A percentile compares a stretch with the other conserved stretches of the same genome.
Evolutionary conservation across 1,284 basidiomycete species (phyloP).

Genomic region (Porogramme epimiltina): DNA sequence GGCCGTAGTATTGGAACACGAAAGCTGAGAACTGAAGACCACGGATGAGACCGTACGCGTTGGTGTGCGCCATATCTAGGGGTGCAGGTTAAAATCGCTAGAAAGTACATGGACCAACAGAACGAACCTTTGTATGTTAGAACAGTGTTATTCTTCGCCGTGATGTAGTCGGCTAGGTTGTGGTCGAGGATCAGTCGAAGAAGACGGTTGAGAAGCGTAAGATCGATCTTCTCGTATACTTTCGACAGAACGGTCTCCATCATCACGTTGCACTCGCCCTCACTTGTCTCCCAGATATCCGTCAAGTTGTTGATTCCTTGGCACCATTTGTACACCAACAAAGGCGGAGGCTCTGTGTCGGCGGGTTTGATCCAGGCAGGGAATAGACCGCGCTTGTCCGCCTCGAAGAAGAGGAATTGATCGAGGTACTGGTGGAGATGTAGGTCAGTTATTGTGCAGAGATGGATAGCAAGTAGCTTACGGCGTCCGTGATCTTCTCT

Average conservation of each 20-base stretch:
- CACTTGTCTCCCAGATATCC: slow-evolving; percentile 95
- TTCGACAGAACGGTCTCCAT: slow-evolving; percentile 97
- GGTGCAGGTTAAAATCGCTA: neutral
- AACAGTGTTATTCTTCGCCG: slow-evolving; percentile 95
- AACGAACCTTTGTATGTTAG: slow-evolving; percentile 86
- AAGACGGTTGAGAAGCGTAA: slow-evolving; percentile 91
- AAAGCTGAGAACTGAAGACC: slow-evolving; percentile 96
- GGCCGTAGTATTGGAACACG: slow-evolving; percentile 96
- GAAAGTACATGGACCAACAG: neutral
- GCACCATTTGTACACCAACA: slow-evolving; percentile 97
- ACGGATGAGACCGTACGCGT: slow-evolving; percentile 90
- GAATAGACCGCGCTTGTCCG: slow-evolving; percentile 97
- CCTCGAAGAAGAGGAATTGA: slow-evolving; percentile 88
- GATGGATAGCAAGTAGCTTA: slow-evolving; percentile 37
- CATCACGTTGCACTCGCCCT: slow-evolving; percentile 95
- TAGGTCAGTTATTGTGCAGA: neutral
- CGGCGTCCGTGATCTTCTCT: slow-evolving; percentile 97
- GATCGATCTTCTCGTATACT: slow-evolving; percentile 97
- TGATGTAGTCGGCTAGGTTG: slow-evolving; percentile 97
- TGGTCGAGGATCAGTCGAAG: slow-evolving; percentile 94
- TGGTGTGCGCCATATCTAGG: slow-evolving; percentile 88
- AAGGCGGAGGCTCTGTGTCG: slow-evolving; percentile 93
- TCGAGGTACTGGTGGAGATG: slow-evolving; percentile 70
- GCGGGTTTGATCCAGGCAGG: slow-evolving; percentile 98
- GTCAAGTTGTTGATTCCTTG: slow-evolving; percentile 93